Percentiles rank a stretch among this genome's conserved stretches.
phyloP scores from a whole-genome alignment of 805 yeast genomes.

The Zygosaccharomyces bailii region DNA sequence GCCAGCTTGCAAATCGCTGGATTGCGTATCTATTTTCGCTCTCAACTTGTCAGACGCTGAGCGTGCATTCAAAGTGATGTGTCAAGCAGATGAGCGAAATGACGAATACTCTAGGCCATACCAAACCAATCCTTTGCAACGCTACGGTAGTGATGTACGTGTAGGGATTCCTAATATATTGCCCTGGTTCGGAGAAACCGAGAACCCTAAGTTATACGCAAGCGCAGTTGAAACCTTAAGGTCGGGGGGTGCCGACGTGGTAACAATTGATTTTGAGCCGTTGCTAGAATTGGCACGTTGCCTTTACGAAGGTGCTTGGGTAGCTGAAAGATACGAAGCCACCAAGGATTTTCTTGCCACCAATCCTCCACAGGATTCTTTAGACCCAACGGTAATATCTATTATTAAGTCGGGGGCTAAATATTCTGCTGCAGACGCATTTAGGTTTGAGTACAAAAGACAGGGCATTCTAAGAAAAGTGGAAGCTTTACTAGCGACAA shows the following conservation, averaged over 20 bases:
- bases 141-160: slow-evolving; percentile 56
- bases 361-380: slow-evolving; percentile 61
- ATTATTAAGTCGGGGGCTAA: slow-evolving; percentile 78
- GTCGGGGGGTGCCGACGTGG: slow-evolving; percentile 55
- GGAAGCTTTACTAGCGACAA: slow-evolving; percentile 47
- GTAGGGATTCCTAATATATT: slow-evolving; percentile 75
- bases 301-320: slow-evolving; percentile 98
- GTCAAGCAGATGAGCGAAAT: slow-evolving; percentile 58
- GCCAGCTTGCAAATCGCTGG: slow-evolving; percentile 94
- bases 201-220: slow-evolving; percentile 67
- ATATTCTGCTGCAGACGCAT: slow-evolving; percentile 78
- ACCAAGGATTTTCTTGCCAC: slow-evolving; percentile 65
- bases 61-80: slow-evolving; percentile 63
- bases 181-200: slow-evolving; percentile 76
- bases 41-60: slow-evolving; percentile 81
- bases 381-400: slow-evolving; percentile 79
- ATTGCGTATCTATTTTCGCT: slow-evolving; percentile 85
- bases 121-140: slow-evolving; percentile 61
- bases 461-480: slow-evolving; percentile 71
- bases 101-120: slow-evolving; percentile 80
- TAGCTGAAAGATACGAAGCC: slow-evolving; percentile 89
- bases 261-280: slow-evolving; percentile 67
- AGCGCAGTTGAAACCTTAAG: slow-evolving; percentile 56
- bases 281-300: slow-evolving; percentile 79
- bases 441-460: slow-evolving; percentile 82